These are phyloP conservation scores for Salinomyces thailandicus DNA, from an alignment of 2,329 filamentous ascomycete genomes.

Conservation along the genomic window DNA sequence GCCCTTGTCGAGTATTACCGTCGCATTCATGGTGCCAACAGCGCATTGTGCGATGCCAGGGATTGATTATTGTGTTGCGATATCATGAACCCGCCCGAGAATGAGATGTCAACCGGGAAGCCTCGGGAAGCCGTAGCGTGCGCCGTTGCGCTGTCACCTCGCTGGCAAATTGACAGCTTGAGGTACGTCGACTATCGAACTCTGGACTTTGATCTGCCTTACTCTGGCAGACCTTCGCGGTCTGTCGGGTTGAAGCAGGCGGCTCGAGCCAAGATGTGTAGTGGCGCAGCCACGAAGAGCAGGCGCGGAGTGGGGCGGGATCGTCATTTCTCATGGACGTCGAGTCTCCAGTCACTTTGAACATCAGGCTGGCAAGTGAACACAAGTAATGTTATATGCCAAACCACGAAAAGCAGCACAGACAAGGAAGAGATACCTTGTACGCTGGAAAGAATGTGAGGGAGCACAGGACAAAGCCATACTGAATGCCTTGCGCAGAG, in stretches of 20 bases:
- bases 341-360: too few relatives aligned
- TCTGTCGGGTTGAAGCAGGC: not conserved
- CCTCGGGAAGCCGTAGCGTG: not conserved
- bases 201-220: too few relatives aligned
- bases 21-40: constrained; percentile 16
- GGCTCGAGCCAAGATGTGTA: not conserved
- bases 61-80: constrained; percentile 3
- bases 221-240: too few relatives aligned
- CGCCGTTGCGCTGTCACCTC: not conserved
- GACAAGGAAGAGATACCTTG: too few relatives aligned
- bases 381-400: too few relatives aligned
- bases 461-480: too few relatives aligned
- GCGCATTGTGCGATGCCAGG: constrained; percentile 11
- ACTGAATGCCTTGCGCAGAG: too few relatives aligned
- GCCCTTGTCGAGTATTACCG: constrained; percentile 24
- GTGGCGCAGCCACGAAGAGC: not conserved
- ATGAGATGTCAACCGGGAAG: too few relatives aligned
- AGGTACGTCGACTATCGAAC: not conserved
- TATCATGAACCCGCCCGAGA: not conserved
- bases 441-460: too few relatives aligned
- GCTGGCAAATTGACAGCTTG: not conserved
- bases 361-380: too few relatives aligned
- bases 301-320: not conserved
- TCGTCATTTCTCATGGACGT: not conserved
- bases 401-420: too few relatives aligned